Evolutionary conservation across 176 grass and related monocot genomes (phyloP), one percentile per base, ranked within the genome.

Genomic region (Juncus inflexus): DNA sequence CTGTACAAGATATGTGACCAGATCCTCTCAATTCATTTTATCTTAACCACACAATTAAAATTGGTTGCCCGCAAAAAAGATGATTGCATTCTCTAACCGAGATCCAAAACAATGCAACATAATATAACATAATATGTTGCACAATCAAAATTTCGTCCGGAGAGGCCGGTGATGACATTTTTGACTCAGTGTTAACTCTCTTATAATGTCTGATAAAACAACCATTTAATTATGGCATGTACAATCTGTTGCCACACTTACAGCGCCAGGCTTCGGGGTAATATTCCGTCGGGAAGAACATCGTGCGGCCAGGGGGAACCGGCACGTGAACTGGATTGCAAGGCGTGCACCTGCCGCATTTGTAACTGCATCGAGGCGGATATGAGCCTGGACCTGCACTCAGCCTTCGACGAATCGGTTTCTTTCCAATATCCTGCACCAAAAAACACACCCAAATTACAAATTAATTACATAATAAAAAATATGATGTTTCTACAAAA

Each of bases 181-280:
- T 28, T 28, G 19, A 0, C 19, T 28, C 19, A 28, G 19, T 28
- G 19, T 28, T 28, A 28, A 28, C 19, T 28, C 19, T 42, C 15
- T 12, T 63, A 40, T 14, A 14, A 41, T 42, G n/a, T 40, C 9
- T 15, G 3, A 4, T 40, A 37, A 63, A 63, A 42, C 12, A 63
- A 64, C 19, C 38, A 64, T 65, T 1, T 5, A 42, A 0, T 80
- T 41, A 80, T 12, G 77, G 77, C 77, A 80, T 71, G 69, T 74
- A 80, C 12, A 80, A 68, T 19, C 69, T 54, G 37, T 47, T 70
- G 37, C 76, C 66, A 55, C 76, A 79, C 38, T 64, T 51, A 66
- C 76, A 79, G 14, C 77, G 77, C 77, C 77, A 80, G 0, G 77
- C 77, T 68, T 80, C 77, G 0, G 77, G 77, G 60, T 80, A 80